Base-by-base conservation (phyloP, 192 early-diverging fungal species). In the Backusella luteola region DNA sequence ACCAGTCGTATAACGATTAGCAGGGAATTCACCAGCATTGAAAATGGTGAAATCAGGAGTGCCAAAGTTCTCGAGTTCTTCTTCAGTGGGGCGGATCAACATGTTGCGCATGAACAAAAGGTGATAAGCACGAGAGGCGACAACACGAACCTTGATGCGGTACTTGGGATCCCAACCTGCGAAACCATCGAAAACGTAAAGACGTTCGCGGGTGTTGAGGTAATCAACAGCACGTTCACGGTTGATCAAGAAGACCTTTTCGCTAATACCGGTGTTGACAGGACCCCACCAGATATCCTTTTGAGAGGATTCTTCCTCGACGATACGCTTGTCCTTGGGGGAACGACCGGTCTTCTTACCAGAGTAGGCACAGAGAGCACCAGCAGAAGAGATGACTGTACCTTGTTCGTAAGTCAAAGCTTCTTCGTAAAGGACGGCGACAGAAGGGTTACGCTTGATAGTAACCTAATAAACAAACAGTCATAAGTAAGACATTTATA, bases 161-260 rank as follows among this genome's bases (percentile, higher is more conserved):
- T 98, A 95, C 87, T 96, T 96, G 79, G 96, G 93, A 83, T 99
- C 97, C 97, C 97, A 99, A 23, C 97, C 97, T 71, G 97, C 97
- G 74, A 86, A 99, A 21, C 96, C 97, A 85, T 99, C 97, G 85
- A 99, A 95, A 75, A 99, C 96, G 78, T 96, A 97, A 63, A 98
- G 90, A 73, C 94, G 92, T 38, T 89, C 87, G 74, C 95, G 93
- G 70, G 96, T 96, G 89, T 99, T 99, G 73, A 99, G 88, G 89
- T 98, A 99, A 89, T 96, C 95, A 78, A 93, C 88, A 66, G 96
- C 96, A 75, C 94, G 92, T 87, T 99, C 94, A 79, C 96, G 94
- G 91, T 99, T 99, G 83, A 94, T 93, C 77, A 94, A 89, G 86
- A 99, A 99, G 11, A 91, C 84, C 34, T 87, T 81, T 78, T 90